phyloP scores from a whole-genome alignment of 2,329 filamentous ascomycete species.

The Exophiala viscosa region DNA sequence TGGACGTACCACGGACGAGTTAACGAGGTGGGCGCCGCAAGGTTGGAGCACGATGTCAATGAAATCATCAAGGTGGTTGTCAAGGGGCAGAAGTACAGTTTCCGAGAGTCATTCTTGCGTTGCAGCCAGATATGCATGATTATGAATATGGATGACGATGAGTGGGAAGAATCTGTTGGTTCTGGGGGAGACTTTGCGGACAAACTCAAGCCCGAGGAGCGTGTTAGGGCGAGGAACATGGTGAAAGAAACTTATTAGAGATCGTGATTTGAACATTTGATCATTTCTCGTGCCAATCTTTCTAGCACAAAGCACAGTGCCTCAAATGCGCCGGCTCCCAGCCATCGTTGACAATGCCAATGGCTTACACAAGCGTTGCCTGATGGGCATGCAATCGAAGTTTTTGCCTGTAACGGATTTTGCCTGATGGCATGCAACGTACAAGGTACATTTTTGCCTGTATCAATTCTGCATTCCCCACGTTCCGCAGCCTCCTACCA shows the following conservation, averaged over 20 bases:
- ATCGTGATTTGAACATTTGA: conserved; percentile 14
- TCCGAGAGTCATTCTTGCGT: conserved; percentile 72
- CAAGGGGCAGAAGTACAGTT: conserved; percentile 65
- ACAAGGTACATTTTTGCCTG: conserved; percentile 2
- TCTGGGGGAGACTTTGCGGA: conserved; percentile 54
- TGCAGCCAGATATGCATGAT: conserved; percentile 79
- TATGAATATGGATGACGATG: conserved; percentile 91
- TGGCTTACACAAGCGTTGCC: conserved; percentile 12
- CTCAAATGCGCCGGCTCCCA: conserved; percentile 19
- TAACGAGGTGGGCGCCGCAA: conserved; percentile 75
- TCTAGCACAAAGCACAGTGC: conserved; percentile 15
- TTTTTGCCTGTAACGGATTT: neutral
- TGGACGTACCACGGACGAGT: conserved; percentile 75
- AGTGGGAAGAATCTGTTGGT: conserved; percentile 72
- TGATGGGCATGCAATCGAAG: neutral
- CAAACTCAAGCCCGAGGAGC: conserved; percentile 69
- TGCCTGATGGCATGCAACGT: neutral
- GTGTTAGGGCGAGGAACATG: conserved; percentile 66
- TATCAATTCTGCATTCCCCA: neutral
- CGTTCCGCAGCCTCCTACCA: neutral
- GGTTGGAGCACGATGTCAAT: conserved; percentile 78
- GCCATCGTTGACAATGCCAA: conserved; percentile 16
- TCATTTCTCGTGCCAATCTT: conserved; percentile 20
- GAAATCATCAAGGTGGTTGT: conserved; percentile 60
- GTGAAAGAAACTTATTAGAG: conserved; percentile 38